These are phyloP conservation scores for Aspergillus leporis DNA, from an alignment of 495 filamentous ascomycete species.

Conservation along the genomic window DNA sequence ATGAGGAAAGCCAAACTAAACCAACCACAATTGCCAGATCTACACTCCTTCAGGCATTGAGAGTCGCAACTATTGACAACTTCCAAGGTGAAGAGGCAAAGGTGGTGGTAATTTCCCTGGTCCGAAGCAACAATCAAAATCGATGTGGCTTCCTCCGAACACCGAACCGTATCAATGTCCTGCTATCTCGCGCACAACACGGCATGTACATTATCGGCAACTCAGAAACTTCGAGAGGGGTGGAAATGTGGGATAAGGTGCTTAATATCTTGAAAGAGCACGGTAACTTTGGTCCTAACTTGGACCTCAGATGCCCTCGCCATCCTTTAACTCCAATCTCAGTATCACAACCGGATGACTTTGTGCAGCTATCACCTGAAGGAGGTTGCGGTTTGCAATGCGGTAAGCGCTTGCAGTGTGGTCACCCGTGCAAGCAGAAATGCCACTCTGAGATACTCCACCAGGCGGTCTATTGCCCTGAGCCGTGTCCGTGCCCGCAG, in stretches of 20 bases:
- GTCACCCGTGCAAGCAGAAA: conserved; percentile 66
- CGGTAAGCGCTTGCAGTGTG: conserved; percentile 61
- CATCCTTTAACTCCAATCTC: conserved; percentile 61
- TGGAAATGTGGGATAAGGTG: conserved; percentile 73
- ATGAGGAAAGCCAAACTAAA: conserved; percentile 11
- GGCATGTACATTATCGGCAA: conserved; percentile 89
- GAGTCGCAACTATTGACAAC: conserved; percentile 83
- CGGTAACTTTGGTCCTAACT: conserved; percentile 50
- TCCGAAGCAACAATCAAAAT: conserved; percentile 65
- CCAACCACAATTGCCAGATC: conserved; percentile 9
- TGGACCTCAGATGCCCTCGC: conserved; percentile 66
- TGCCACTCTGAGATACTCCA: conserved; percentile 73
- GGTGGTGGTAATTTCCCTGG: conserved; percentile 78
- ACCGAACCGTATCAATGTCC: conserved; percentile 78
- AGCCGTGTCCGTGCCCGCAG: conserved; percentile 58
- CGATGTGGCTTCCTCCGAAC: conserved; percentile 75
- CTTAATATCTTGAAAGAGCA: conserved; percentile 51
- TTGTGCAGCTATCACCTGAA: conserved; percentile 62
- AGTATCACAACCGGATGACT: conserved; percentile 63
- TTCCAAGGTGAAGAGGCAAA: conserved; percentile 85
- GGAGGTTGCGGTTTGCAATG: conserved; percentile 69
- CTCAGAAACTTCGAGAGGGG: conserved; percentile 50
- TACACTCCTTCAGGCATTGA: conserved; percentile 61
- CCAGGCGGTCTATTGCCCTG: conserved; percentile 58
- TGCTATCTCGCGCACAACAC: conserved; percentile 69